Evolutionary conservation across 441 rosid species (phyloP).

Genomic region (Populus trichocarpa): DNA sequence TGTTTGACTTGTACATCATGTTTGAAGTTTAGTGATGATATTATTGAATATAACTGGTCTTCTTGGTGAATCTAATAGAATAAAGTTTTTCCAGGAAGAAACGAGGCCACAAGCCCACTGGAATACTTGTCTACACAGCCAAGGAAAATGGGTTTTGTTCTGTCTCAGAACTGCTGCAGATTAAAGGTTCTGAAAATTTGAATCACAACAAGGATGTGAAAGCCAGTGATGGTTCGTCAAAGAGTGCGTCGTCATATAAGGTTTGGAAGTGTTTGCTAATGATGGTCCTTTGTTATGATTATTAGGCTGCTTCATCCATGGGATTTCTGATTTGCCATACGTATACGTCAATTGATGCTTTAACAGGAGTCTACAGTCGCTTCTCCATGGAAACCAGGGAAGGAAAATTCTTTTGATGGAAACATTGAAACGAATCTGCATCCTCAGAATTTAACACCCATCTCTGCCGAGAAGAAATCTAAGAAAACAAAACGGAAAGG

Average conservation of each 20-base stretch:
- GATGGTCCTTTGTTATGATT: background rate
- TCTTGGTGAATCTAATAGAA: background rate
- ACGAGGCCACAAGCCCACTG: conserved; percentile 76
- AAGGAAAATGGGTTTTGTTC: conserved; percentile 70
- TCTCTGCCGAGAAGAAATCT: conserved; percentile 26
- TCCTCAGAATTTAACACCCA: conserved; percentile 13
- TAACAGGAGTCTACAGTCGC: conserved; percentile 28
- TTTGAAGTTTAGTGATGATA: background rate
- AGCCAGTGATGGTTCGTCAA: conserved; percentile 24
- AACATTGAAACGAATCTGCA: conserved; percentile 22
- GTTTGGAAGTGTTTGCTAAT: conserved; percentile 17
- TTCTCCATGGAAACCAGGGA: conserved; percentile 43
- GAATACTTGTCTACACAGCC: conserved; percentile 55
- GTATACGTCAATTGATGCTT: conserved; percentile 16
- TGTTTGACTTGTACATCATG: background rate
- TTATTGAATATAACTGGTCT: background rate
- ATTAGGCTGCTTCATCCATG: conserved; percentile 2
- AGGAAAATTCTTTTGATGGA: conserved; percentile 54
- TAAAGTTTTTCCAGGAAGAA: conserved; percentile 50
- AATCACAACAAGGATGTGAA: conserved; percentile 24
- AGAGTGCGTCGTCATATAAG: conserved; percentile 29
- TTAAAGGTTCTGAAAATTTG: conserved; percentile 41
- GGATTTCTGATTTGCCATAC: conserved; percentile 1
- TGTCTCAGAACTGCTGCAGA: conserved; percentile 59
- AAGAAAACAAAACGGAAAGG: conserved; percentile 40